These are phyloP conservation scores for Penicillium canariense DNA, from an alignment of 495 filamentous ascomycete species.

Conservation along the genomic window DNA sequence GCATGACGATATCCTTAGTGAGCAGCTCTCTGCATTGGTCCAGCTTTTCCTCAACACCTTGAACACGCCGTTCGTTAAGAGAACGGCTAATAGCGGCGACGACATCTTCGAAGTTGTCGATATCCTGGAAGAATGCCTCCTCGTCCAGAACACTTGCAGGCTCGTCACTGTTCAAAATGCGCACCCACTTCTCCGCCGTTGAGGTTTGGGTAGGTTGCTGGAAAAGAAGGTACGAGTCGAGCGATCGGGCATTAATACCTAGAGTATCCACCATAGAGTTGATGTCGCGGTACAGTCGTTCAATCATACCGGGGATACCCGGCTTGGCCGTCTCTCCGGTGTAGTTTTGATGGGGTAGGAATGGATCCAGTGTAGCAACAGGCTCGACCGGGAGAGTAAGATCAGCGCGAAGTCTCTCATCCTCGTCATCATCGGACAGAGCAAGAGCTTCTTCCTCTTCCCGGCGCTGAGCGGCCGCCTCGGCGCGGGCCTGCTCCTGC, in stretches of 20 bases:
- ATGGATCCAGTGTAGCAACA: slow-evolving; percentile 54
- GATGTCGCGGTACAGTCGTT: slow-evolving; percentile 85
- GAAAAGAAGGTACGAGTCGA: slow-evolving; percentile 65
- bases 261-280: slow-evolving; percentile 95
- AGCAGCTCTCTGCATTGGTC: slow-evolving; percentile 58
- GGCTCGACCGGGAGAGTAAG: slow-evolving; percentile 52
- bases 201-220: slow-evolving; percentile 59
- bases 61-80: slow-evolving; percentile 65
- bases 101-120: slow-evolving; percentile 58
- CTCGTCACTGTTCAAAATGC: slow-evolving; percentile 40
- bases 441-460: slow-evolving; percentile 45
- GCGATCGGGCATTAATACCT: slow-evolving; percentile 77
- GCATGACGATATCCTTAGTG: slow-evolving; percentile 58
- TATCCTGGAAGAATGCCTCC: slow-evolving; percentile 69
- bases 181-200: slow-evolving; percentile 36
- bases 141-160: slow-evolving; percentile 49
- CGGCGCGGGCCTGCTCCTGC: slow-evolving; percentile 32
- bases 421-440: slow-evolving; percentile 60
- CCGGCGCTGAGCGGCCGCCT: slow-evolving; percentile 29
- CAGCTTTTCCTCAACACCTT: slow-evolving; percentile 61
- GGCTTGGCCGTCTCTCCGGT: slow-evolving; percentile 53
- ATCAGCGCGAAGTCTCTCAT: slow-evolving; percentile 58
- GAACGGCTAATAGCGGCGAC: slow-evolving; percentile 53
- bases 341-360: slow-evolving; percentile 72
- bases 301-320: slow-evolving; percentile 73